These are phyloP conservation scores for Candida nonsorbophila DNA, from an alignment of 805 yeast genomes.

Conservation along the genomic window DNA sequence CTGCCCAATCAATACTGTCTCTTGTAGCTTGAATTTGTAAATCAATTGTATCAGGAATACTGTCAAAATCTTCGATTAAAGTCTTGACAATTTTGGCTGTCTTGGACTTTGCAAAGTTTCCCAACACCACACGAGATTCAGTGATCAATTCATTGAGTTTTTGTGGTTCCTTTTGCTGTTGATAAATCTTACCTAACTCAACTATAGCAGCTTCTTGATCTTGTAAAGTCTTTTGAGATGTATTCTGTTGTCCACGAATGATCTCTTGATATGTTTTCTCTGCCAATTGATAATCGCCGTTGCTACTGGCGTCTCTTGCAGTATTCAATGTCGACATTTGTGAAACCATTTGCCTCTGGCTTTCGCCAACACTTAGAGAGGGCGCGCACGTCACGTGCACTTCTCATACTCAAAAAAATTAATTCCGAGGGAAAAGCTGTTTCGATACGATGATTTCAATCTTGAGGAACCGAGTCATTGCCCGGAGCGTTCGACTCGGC, in stretches of 20 bases:
- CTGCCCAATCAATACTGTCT: conserved; percentile 85
- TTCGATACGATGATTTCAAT: too few relatives aligned
- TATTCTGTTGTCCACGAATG: conserved; percentile 8
- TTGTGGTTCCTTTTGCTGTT: conserved; percentile 38
- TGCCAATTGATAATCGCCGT: conserved; percentile 49
- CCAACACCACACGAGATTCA: conserved; percentile 65
- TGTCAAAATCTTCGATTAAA: conserved; percentile 73
- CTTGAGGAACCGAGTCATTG: too few relatives aligned
- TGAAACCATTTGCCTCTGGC: neutral
- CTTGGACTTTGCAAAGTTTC: conserved; percentile 84
- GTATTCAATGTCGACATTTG: conserved; percentile 30
- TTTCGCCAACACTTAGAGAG: conserved; percentile 4
- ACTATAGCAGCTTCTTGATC: conserved; percentile 62
- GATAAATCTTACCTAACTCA: conserved; percentile 73
- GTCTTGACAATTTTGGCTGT: conserved; percentile 85
- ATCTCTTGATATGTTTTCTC: conserved; percentile 55
- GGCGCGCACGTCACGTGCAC: neutral
- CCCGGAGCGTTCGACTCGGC: too few relatives aligned
- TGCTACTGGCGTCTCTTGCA: conserved; percentile 56
- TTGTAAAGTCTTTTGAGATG: conserved; percentile 22
- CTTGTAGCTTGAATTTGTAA: conserved; percentile 68
- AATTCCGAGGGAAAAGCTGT: too few relatives aligned
- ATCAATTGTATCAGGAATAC: conserved; percentile 56
- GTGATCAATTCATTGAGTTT: conserved; percentile 60
- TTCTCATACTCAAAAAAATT: too few relatives aligned